Evolutionary conservation across 805 yeast species (phyloP), one percentile per base, ranked within the genome.

Genomic region (Ogataea zsoltii): DNA sequence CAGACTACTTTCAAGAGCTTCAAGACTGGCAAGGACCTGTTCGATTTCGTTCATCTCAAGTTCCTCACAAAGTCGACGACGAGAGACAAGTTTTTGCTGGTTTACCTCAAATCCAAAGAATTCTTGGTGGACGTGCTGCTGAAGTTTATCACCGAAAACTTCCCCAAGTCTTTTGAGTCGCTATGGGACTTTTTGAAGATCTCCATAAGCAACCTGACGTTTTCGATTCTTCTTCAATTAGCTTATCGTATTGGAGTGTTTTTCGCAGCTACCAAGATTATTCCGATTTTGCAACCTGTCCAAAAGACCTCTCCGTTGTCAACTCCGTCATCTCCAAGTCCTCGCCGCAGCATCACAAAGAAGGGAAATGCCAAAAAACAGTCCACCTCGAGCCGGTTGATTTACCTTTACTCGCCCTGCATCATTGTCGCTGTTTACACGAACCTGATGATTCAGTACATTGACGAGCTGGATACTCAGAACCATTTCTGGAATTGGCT

Each of bases 361-460:
- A 54, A 46, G 21, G 32, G 26, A 18, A 28, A 28, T 12, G 5
- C 44, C 11, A 45, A 44, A 17, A 48, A 38, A 32, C 51, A 38
- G 30, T 63, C 65, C 9, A 57, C 61, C 3, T 52, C 69, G 18
- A 77, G 82, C 67, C 71, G 74, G 48, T 64, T 88, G 51, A 75
- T 90, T 25, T 90, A 91, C 61, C 83, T 96, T 28, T 92, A 88
- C 65, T 86, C 96, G 30, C 98, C 98, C 2, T 88, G 97, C 66
- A 83, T 94, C 47, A 82, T 94, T 32, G 90, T 94, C 47, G 96
- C 97, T 0, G 96, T 94, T 48, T 94, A 94, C 68, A 89, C 98
- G 2, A 96, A 94, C 63, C 70, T 94, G 56, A 85, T 92, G 79
- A 78, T 94, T 75, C 96, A 88, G 70, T 90, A 89, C 60, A 82